phyloP scores from a whole-genome alignment of 805 yeast genomes.

The Metschnikowia hibisci region DNA sequence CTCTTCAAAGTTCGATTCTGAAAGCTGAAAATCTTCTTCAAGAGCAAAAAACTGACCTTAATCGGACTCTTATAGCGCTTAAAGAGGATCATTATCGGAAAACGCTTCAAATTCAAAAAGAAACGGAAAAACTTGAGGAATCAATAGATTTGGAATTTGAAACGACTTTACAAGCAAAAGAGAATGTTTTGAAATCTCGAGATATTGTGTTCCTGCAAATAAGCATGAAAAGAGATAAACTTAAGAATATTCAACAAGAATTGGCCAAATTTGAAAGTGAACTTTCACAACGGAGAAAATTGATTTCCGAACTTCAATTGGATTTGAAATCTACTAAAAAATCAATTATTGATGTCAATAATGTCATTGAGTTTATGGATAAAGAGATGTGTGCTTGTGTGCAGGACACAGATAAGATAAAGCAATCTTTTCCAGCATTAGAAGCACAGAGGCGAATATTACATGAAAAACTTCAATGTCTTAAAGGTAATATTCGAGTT shows the following conservation, averaged over 20 bases:
- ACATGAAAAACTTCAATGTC: slow-evolving; percentile 75
- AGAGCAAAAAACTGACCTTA: slow-evolving; percentile 19
- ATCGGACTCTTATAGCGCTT: slow-evolving; percentile 22
- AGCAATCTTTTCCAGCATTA: slow-evolving; percentile 39
- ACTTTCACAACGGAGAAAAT: no score
- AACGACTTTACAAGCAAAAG: neutral
- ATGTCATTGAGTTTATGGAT: slow-evolving; percentile 10
- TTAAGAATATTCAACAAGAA: no score
- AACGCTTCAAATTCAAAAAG: slow-evolving; percentile 11
- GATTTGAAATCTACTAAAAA: neutral
- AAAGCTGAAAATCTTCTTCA: slow-evolving; percentile 5
- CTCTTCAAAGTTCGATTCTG: slow-evolving; percentile 8
- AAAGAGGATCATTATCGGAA: slow-evolving; percentile 25
- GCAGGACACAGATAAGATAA: neutral
- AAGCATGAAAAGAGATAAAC: no score
- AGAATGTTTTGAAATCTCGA: no score
- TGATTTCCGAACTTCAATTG: no score
- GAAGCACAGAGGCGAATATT: slow-evolving; percentile 58
- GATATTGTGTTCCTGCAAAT: no score
- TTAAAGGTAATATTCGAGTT: slow-evolving; percentile 90
- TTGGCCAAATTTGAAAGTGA: no score
- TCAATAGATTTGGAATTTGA: slow-evolving; percentile 13
- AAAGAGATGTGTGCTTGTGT: slow-evolving; percentile 8
- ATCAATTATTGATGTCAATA: neutral
- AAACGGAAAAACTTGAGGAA: slow-evolving; percentile 16